These are phyloP conservation scores for Mycosphaerella sp. DNA, from an alignment of 2,329 filamentous ascomycete species.

Conservation along the genomic window DNA sequence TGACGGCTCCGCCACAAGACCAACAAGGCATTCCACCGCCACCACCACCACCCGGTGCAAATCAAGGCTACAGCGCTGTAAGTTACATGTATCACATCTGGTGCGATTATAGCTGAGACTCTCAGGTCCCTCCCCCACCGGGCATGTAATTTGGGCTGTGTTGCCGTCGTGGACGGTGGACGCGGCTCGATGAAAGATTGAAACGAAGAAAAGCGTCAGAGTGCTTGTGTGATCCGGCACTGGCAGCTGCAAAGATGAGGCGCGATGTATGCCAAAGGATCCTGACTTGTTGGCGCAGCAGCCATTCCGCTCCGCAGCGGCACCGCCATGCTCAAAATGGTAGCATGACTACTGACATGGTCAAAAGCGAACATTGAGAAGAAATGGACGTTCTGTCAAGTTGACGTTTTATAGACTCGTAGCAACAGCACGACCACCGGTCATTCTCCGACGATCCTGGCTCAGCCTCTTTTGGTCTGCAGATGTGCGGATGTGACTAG, in stretches of 20 bases:
- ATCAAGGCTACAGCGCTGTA: constrained; percentile 8
- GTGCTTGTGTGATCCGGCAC: background rate
- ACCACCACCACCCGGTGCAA: constrained; percentile 2
- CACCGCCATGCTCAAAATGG: background rate
- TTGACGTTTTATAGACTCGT: background rate
- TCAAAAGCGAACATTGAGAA: background rate
- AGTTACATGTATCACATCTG: background rate
- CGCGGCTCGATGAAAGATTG: background rate
- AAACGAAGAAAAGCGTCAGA: background rate
- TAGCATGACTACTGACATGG: background rate
- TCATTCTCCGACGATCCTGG: too few species aligned
- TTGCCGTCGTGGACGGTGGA: too few species aligned
- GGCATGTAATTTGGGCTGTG: background rate
- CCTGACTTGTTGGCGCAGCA: background rate
- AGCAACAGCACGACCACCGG: too few species aligned
- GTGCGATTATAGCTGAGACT: background rate
- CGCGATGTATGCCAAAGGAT: background rate
- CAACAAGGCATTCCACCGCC: constrained; percentile 1
- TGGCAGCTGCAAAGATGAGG: background rate
- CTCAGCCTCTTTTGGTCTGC: too few species aligned
- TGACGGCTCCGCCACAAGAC: constrained; percentile 1
- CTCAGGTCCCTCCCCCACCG: constrained; percentile 6
- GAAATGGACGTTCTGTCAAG: background rate
- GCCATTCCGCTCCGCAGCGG: background rate
- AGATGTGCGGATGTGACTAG: too few species aligned